Percentiles rank a stretch among this genome's conserved stretches.
These are phyloP conservation scores for Linnemannia hyalina DNA, from an alignment of 192 early-diverging fungal genomes.

Conservation along the genomic window DNA sequence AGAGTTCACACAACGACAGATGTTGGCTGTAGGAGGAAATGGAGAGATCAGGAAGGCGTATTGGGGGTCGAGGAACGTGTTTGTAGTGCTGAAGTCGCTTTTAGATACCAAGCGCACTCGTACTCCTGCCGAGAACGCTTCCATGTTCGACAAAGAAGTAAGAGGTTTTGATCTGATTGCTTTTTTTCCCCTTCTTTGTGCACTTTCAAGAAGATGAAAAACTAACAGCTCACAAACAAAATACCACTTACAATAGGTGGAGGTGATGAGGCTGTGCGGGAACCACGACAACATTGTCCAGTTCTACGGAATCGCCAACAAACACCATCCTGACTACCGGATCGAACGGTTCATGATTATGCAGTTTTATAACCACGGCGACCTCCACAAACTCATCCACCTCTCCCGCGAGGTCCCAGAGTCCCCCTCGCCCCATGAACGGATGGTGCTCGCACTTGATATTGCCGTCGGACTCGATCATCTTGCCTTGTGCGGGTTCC, in stretches of 20 bases:
- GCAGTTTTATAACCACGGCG: conserved; percentile 28
- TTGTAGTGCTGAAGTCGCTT: conserved; percentile 24
- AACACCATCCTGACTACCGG: not conserved
- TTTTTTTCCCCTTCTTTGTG: not conserved
- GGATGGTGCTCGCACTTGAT: conserved; percentile 24
- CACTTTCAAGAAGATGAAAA: not conserved
- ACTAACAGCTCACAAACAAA: not conserved
- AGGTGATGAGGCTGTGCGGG: conserved; percentile 36
- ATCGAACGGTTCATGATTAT: conserved; percentile 33
- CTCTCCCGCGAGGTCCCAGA: not conserved
- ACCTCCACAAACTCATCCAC: conserved; percentile 13
- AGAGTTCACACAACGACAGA: conserved; percentile 12
- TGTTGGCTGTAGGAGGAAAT: conserved; percentile 28
- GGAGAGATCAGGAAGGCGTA: conserved; percentile 26
- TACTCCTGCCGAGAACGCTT: conserved; percentile 12
- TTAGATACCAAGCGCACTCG: conserved; percentile 11
- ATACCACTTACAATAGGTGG: conserved; percentile 6
- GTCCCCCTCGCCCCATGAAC: not conserved
- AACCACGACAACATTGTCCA: conserved; percentile 36
- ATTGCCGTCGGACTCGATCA: conserved; percentile 29
- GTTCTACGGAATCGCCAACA: conserved; percentile 36
- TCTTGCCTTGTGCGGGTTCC: conserved; percentile 32
- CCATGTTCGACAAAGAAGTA: conserved; percentile 35
- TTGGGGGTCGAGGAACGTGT: conserved; percentile 5
- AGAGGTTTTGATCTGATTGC: not conserved